Evolutionary conservation across 257 asterid species (phyloP).

Genomic region (Petunia secreta): DNA sequence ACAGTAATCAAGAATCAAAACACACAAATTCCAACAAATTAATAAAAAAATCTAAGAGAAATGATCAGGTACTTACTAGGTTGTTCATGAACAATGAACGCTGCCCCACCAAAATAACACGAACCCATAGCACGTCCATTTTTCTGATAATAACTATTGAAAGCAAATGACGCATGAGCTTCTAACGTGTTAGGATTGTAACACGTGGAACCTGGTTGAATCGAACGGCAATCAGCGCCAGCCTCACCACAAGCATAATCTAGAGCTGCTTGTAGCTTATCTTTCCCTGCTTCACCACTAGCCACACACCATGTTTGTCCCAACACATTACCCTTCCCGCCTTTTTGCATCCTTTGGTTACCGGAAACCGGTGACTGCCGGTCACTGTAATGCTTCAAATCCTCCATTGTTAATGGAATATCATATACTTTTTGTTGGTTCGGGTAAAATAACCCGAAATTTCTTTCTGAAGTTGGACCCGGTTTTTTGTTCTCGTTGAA

Average conservation of each 20-base stretch:
- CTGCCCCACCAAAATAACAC: constrained; percentile 92
- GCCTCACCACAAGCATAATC: constrained; percentile 96
- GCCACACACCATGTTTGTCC: constrained; percentile 97
- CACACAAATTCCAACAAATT: neutral
- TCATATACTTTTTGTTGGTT: constrained; percentile 67
- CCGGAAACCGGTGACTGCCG: constrained; percentile 44
- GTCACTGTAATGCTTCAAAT: constrained; percentile 45
- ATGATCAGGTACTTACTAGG: constrained; percentile 63
- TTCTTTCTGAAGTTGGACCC: constrained; percentile 91
- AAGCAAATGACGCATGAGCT: constrained; percentile 91
- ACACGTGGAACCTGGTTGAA: constrained; percentile 94
- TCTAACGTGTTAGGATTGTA: constrained; percentile 82
- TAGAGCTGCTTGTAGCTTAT: constrained; percentile 72
- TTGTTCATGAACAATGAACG: constrained; percentile 57
- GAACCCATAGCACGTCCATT: constrained; percentile 69
- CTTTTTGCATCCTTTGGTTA: constrained; percentile 45
- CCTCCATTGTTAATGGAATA: constrained; percentile 68
- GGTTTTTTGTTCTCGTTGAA: constrained; percentile 87
- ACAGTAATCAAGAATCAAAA: neutral
- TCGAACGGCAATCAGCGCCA: constrained; percentile 92
- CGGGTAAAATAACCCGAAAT: constrained; percentile 91
- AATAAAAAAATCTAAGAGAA: neutral
- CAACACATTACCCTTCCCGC: constrained; percentile 26
- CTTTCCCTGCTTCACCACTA: constrained; percentile 55
- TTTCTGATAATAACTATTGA: constrained; percentile 90